phyloP scores from a whole-genome alignment of 2,329 filamentous ascomycete genomes.

The Xylariaceae sp. region DNA sequence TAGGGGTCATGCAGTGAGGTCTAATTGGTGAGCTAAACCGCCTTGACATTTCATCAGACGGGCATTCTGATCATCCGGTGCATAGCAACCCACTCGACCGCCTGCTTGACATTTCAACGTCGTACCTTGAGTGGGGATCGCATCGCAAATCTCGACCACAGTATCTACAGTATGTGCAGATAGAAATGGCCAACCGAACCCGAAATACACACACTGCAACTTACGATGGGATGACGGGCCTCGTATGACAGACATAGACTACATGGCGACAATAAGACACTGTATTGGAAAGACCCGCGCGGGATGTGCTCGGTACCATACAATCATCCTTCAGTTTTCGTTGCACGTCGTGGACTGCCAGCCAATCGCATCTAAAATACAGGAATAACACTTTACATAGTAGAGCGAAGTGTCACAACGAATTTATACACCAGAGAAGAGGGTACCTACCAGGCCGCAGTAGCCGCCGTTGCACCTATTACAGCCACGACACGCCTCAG shows the following conservation, averaged over 20 bases:
- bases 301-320: too few species aligned
- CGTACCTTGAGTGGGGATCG: slow-evolving; percentile 6
- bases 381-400: too few species aligned
- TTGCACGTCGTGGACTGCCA: too few species aligned
- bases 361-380: too few species aligned
- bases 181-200: not conserved
- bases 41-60: slow-evolving; percentile 14
- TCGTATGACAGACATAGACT: too few species aligned
- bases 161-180: not conserved
- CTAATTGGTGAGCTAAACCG: not conserved
- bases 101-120: slow-evolving; percentile 1
- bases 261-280: too few species aligned
- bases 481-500: not conserved
- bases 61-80: slow-evolving; percentile 16
- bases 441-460: not conserved
- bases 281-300: too few species aligned
- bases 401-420: too few species aligned
- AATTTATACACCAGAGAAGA: too few species aligned
- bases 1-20: not conserved
- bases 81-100: slow-evolving; percentile 10
- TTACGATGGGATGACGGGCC: too few species aligned
- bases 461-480: slow-evolving; percentile 8
- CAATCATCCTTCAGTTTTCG: too few species aligned
- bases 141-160: slow-evolving; percentile 1
- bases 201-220: not conserved